Evolutionary conservation across 1,139 yeast genomes (phyloP).

Genomic region (Sugiyamaella castrensis): DNA sequence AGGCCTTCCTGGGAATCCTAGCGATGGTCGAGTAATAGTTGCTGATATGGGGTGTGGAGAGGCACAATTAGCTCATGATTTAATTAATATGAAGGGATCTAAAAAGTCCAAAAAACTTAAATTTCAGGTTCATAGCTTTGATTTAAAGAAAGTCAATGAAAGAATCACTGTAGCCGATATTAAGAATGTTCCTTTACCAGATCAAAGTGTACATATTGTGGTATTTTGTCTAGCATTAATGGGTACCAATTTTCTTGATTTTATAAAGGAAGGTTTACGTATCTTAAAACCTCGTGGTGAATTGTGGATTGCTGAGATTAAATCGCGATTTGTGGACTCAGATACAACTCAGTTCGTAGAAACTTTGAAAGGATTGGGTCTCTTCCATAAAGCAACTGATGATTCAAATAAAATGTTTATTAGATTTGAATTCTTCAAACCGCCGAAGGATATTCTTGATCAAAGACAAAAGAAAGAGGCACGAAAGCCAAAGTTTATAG

Average conservation of each 20-base stretch:
- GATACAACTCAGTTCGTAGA: slow-evolving; percentile 68
- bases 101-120: slow-evolving; percentile 37
- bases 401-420: slow-evolving; percentile 90
- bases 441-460: slow-evolving; percentile 64
- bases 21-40: slow-evolving; percentile 54
- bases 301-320: slow-evolving; percentile 96
- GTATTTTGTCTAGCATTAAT: slow-evolving; percentile 89
- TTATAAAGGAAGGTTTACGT: slow-evolving; percentile 84
- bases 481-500: slow-evolving; percentile 67
- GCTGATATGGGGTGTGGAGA: slow-evolving; percentile 99
- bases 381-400: slow-evolving; percentile 85
- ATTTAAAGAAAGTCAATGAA: slow-evolving; percentile 79
- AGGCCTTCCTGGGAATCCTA: slow-evolving; percentile 60
- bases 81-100: slow-evolving; percentile 44
- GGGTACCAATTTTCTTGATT: slow-evolving; percentile 96
- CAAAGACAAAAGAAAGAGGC: slow-evolving; percentile 58
- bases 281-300: slow-evolving; percentile 88
- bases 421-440: slow-evolving; percentile 89
- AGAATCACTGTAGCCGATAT: slow-evolving; percentile 94
- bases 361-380: slow-evolving; percentile 72
- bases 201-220: slow-evolving; percentile 76
- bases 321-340: slow-evolving; percentile 73
- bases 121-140: slow-evolving; percentile 80
- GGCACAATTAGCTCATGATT: slow-evolving; percentile 75
- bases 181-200: slow-evolving; percentile 78